Base-by-base conservation (phyloP, 352 stramenopile genomes). In the Phytophthora ohioensis region DNA sequence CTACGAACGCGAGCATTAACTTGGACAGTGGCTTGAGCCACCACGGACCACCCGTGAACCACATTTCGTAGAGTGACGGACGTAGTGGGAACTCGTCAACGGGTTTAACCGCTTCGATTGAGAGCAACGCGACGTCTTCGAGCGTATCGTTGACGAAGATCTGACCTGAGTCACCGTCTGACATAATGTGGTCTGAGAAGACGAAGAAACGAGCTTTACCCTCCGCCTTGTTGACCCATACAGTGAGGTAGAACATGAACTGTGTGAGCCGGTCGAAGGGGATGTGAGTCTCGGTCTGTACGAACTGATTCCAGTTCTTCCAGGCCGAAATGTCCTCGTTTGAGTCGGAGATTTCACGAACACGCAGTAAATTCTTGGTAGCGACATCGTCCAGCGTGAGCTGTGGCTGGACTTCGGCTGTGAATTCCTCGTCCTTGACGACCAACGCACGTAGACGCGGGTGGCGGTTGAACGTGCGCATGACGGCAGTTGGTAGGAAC, bases 141-240 rank as follows among this genome's bases (percentile, higher is more conserved):
- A 91, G 65, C 11, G 83, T 64, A 38, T 85, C 67, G 31, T 89
- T 84, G 10, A 90, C 55, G 8, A 91, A 69, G 55, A 87, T 80
- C 41, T 71, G 57, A 0, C 80, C 80, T 0, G 84, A 87, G 11
- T 73, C 71, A 0, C 76, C 68, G 49, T 91, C 84, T 34, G 80
- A 86, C 80, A 91, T 84, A 61, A 82, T 81, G 65, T 87, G 79
- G 57, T 91, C 84, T 2, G 81, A 81, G 65, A 87, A 87, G 30
- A 90, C 62, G 49, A 86, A 67, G 43, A 90, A 73, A 0, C 79
- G 78, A 34, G 48, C 76, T 5, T 68, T 64, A 41, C 68, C 32
- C 21, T 85, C 56, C 0, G 48, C 38, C 10, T 27, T 57, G 48
- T 87, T 77, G 0, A 84, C 64, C 79, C 80, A 88, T 17, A 83